These are phyloP conservation scores for Colletotrichum filicis DNA, from an alignment of 2,329 filamentous ascomycete species.

Conservation along the genomic window DNA sequence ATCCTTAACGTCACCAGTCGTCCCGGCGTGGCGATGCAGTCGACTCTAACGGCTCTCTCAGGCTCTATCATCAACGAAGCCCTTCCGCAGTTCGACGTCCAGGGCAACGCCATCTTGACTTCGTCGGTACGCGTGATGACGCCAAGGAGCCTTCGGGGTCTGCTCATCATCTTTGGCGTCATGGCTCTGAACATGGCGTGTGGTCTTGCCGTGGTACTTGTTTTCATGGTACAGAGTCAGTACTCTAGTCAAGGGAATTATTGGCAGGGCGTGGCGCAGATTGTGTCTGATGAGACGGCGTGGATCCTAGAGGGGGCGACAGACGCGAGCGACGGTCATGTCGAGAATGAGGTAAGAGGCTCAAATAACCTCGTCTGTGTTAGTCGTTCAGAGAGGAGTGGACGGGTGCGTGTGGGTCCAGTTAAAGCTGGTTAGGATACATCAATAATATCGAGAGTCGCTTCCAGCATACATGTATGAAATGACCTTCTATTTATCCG, in stretches of 20 bases:
- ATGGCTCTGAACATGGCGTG: slow-evolving; percentile 30
- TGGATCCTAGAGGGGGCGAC: slow-evolving; percentile 36
- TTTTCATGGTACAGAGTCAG: slow-evolving; percentile 35
- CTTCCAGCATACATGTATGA: too few species aligned
- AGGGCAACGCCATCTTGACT: background rate
- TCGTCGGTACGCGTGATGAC: background rate
- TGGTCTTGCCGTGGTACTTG: slow-evolving; percentile 27
- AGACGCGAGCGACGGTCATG: slow-evolving; percentile 32
- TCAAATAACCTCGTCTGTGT: background rate
- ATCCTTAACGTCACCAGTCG: slow-evolving; percentile 34
- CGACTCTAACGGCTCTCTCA: slow-evolving; percentile 34
- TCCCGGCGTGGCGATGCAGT: slow-evolving; percentile 36
- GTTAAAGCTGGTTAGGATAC: background rate
- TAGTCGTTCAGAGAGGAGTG: background rate
- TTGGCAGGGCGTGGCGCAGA: slow-evolving; percentile 39
- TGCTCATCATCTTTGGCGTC: background rate
- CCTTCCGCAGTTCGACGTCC: slow-evolving; percentile 31
- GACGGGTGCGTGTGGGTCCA: background rate
- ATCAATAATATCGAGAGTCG: background rate
- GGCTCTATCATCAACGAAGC: slow-evolving; percentile 36
- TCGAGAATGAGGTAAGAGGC: background rate
- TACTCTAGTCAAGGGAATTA: slow-evolving; percentile 38
- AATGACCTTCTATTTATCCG: too few species aligned
- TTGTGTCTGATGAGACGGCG: slow-evolving; percentile 38
- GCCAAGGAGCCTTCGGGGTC: background rate